Percentiles rank a stretch among this genome's conserved stretches.
Evolutionary conservation across 2,329 filamentous ascomycete genomes (phyloP).

Genomic region (Monilinia vaccinii-corymbosi): DNA sequence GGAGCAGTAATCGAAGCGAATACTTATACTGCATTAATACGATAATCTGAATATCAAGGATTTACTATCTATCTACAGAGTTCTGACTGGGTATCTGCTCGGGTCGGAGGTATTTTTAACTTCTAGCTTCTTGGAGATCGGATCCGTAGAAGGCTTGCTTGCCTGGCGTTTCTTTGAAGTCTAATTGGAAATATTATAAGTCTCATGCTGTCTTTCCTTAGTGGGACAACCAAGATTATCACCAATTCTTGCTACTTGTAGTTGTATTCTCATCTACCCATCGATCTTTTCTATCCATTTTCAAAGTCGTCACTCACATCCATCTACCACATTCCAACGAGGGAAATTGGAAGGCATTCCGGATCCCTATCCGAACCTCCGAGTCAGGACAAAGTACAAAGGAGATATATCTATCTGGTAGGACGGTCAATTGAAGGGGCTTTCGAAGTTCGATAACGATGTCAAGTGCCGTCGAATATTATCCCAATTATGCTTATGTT

Average conservation of each 20-base stretch:
- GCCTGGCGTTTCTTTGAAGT: too few species aligned
- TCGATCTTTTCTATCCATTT: background rate
- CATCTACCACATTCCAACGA: background rate
- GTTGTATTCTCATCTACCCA: background rate
- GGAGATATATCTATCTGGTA: background rate
- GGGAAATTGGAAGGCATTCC: background rate
- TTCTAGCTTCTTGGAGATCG: too few species aligned
- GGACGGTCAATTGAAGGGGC: slow-evolving; percentile 1
- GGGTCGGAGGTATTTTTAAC: too few species aligned
- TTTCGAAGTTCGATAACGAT: background rate
- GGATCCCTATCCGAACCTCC: background rate
- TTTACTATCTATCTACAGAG: too few species aligned
- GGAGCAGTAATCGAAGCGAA: too few species aligned
- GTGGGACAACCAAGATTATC: background rate
- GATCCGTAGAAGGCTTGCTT: too few species aligned
- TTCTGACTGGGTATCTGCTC: too few species aligned
- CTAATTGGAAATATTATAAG: too few species aligned
- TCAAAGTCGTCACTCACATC: background rate
- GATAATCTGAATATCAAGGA: too few species aligned
- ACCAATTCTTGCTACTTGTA: background rate
- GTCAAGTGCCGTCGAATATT: slow-evolving; percentile 11
- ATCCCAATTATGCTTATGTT: slow-evolving; percentile 41
- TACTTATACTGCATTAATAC: too few species aligned
- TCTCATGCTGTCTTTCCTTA: too few species aligned
- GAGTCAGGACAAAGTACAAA: background rate